Percentiles rank a stretch among this genome's conserved stretches.
phyloP scores from a whole-genome alignment of 1,284 basidiomycete species.

The Puccinia hordei region DNA sequence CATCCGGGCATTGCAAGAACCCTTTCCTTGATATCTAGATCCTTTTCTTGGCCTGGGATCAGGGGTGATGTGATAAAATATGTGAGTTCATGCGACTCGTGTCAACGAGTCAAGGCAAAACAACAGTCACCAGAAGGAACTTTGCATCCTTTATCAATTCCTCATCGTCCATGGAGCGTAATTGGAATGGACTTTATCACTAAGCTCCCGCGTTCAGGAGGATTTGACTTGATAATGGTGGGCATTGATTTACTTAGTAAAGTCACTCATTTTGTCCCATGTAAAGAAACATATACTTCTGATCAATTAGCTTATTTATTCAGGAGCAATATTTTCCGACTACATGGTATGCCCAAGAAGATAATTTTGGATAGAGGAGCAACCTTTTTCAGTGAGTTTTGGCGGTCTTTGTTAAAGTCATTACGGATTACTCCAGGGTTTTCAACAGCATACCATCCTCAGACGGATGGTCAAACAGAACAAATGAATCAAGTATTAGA shows the following conservation, averaged over 20 bases:
- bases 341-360: not conserved
- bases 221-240: too few relatives aligned
- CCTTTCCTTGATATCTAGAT: not conserved
- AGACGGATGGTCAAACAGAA: constrained; percentile 6
- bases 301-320: not conserved
- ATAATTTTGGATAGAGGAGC: not conserved
- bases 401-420: not conserved
- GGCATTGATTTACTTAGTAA: too few relatives aligned
- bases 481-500: constrained; percentile 4
- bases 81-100: not conserved
- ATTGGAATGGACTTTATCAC: constrained; percentile 64
- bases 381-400: constrained; percentile 1
- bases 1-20: not conserved
- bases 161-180: too few relatives aligned
- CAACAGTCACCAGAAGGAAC: too few relatives aligned
- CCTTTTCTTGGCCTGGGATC: constrained; percentile 6
- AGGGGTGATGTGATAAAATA: not conserved
- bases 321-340: not conserved
- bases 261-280: too few relatives aligned
- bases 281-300: not conserved
- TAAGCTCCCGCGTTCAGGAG: constrained; percentile 55
- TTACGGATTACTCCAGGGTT: not conserved
- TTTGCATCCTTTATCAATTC: too few relatives aligned
- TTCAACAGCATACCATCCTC: not conserved
- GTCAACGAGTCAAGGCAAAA: not conserved